A percentile compares a stretch with the other conserved stretches of the same genome.
These are phyloP conservation scores for Phytophthora macrochlamydospora DNA, from an alignment of 352 stramenopile genomes.

Conservation along the genomic window DNA sequence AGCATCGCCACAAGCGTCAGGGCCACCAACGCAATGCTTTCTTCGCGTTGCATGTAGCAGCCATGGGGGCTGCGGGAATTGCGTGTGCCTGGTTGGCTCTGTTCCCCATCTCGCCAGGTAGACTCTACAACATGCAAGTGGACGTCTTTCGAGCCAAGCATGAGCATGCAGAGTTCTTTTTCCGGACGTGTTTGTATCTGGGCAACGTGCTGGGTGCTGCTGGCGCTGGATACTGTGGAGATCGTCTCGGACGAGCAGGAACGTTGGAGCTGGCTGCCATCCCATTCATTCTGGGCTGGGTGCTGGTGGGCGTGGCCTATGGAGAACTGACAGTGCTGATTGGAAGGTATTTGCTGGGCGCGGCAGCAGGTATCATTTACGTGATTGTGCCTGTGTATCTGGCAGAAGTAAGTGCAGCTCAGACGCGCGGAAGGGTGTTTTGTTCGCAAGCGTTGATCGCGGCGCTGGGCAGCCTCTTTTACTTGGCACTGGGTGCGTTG, in stretches of 20 bases:
- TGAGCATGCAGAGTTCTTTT: constrained; percentile 74
- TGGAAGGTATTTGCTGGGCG: constrained; percentile 67
- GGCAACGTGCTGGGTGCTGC: constrained; percentile 68
- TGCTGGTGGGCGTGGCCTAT: constrained; percentile 68
- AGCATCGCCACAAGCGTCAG: constrained; percentile 34
- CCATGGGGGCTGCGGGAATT: constrained; percentile 50
- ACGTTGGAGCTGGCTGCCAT: constrained; percentile 79
- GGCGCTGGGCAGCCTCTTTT: constrained; percentile 45
- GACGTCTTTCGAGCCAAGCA: constrained; percentile 81
- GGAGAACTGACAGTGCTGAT: constrained; percentile 70
- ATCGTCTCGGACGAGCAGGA: constrained; percentile 66
- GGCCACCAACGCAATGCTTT: constrained; percentile 54
- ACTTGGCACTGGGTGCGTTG: constrained; percentile 58
- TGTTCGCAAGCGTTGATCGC: constrained; percentile 47
- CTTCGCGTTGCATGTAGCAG: constrained; percentile 63
- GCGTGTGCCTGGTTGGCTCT: constrained; percentile 62
- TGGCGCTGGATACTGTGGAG: constrained; percentile 57
- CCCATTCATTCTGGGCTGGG: constrained; percentile 75
- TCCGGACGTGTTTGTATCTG: constrained; percentile 65
- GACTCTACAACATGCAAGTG: constrained; percentile 88
- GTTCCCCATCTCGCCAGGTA: constrained; percentile 71
- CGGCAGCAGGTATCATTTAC: constrained; percentile 56
- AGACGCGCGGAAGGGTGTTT: constrained; percentile 63
- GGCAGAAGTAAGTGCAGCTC: constrained; percentile 68
- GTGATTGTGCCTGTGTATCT: constrained; percentile 76